Base-by-base conservation (phyloP, 2,329 filamentous ascomycete genomes). In the Verticillium dahliae region DNA sequence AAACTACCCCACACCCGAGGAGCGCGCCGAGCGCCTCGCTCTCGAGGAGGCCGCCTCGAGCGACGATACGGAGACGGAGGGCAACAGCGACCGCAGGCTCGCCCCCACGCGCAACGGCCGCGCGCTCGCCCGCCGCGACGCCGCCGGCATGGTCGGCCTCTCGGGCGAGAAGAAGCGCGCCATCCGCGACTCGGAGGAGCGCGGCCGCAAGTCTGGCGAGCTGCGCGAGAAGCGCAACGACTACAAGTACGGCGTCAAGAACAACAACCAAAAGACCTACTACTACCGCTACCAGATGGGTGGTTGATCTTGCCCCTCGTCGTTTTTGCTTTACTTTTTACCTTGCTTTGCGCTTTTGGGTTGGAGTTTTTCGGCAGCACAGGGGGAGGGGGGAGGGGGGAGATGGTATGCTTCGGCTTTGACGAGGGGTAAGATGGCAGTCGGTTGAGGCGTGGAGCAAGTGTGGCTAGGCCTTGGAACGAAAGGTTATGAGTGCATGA, bases 61-160 rank as follows among this genome's bases (percentile, higher is more conserved):
- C 7, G 70, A 71, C 13, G 76, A 75, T 39, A 76, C 76, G 57
- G 78, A 80, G 9, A 70, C 71, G 7, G 69, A 72, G 58, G 66
- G 65, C 15, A 70, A 72, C 33, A 67, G 68, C 14, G 63, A 65
- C 57, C 68, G 71, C n/a, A 74, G 76, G 61, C 67, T 80, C 13
- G 69, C 27, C 27, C 56, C 61, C 14, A 55, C 63, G 41, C 72
- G 75, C 59, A 77, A 77, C 63, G 80, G 82, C 63, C 80, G 84
- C 54, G 82, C 84, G 18, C 72, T 90, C 27, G 79, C 88, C 55
- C 86, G 82, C 59, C 86, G 92, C 64, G 88, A 86, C 22, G 87
- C 92, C 65, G 89, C 83, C 35, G 92, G 92, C 54, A 90, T 97
- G 89, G 71, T 87, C 56, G 90, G 91, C 55, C 90, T 91, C 6